Evolutionary conservation across 1,139 yeast genomes (phyloP), one percentile per base, ranked within the genome.

Genomic region (Debaryomyces singareniensis): DNA sequence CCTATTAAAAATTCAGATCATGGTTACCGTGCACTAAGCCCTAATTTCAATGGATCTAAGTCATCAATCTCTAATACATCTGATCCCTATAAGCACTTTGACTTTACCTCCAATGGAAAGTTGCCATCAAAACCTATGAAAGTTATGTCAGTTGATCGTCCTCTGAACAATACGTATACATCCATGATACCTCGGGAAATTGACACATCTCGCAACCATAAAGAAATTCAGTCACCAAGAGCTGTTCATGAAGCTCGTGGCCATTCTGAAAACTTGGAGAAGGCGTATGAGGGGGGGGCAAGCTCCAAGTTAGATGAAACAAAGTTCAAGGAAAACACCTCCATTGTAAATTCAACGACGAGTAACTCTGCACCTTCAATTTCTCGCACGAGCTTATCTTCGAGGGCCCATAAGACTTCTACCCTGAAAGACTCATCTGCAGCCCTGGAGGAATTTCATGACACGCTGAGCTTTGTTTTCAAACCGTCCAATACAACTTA

Each of bases 121-220:
- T 50, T 65, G 15, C 71, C 71, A 1, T 38, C 51, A 47, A 66
- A 66, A 38, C 69, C 68, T 6, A 65, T 66, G 71, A 57, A 49
- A 31, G 58, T 60, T 5, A 46, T 64, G 51, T 49, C 38, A 25
- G 48, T 43, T n/a, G 54, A 49, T 31, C 33, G 53, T 15, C 44
- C 51, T 13, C 23, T 26, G n/a, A n/a, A n/a, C n/a, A n/a, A n/a
- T n/a, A n/a, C n/a, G n/a, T n/a, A n/a, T n/a, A n/a, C n/a, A n/a
- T n/a, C n/a, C n/a, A n/a, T n/a, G n/a, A n/a, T n/a, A n/a, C n/a
- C n/a, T n/a, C n/a, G n/a, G n/a, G n/a, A n/a, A n/a, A n/a, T n/a
- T n/a, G n/a, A n/a, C n/a, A n/a, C n/a, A n/a, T n/a, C n/a, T n/a
- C n/a, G n/a, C n/a, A n/a, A n/a, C n/a, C n/a, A n/a, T n/a, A n/a